Conservation (phyloP, 257 asterid species). For the Solanum boliviense region DNA sequence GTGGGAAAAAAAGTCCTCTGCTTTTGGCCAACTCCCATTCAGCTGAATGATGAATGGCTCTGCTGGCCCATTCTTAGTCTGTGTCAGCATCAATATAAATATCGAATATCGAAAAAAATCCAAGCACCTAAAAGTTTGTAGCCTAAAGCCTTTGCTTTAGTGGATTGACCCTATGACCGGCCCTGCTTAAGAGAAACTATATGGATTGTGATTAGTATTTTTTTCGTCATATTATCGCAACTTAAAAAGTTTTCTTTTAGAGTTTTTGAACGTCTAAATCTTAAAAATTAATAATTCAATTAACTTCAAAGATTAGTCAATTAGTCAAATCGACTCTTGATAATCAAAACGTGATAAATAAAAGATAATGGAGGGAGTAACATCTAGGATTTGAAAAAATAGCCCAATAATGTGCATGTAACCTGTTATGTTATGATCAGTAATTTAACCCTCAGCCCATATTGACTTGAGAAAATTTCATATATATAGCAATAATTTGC, state of each 20-base stretch:
- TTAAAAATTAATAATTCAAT: too few species aligned
- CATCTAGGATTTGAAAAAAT: not conserved
- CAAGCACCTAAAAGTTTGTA: not conserved
- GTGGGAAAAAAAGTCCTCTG: not conserved
- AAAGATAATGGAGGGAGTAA: not conserved
- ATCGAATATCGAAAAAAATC: not conserved
- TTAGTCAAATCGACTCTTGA: not conserved
- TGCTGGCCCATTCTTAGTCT: not conserved
- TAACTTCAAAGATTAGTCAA: too few species aligned
- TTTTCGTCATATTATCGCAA: too few species aligned
- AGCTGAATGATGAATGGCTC: not conserved
- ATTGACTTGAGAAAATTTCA: too few species aligned
- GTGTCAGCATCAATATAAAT: too few species aligned
- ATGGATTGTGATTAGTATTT: not conserved
- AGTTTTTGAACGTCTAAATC: too few species aligned
- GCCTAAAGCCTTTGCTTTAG: not conserved
- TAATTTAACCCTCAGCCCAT: too few species aligned
- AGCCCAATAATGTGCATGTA: not conserved
- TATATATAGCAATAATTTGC: too few species aligned
- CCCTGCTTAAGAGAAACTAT: not conserved
- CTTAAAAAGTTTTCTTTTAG: too few species aligned
- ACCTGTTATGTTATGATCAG: too few species aligned
- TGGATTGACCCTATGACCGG: not conserved
- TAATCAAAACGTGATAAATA: too few species aligned
- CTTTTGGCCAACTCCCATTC: not conserved